Percentiles rank a stretch among this genome's conserved stretches.
Evolutionary conservation across 2,329 filamentous ascomycete genomes (phyloP).

Genomic region (Ceratocystis destructans): DNA sequence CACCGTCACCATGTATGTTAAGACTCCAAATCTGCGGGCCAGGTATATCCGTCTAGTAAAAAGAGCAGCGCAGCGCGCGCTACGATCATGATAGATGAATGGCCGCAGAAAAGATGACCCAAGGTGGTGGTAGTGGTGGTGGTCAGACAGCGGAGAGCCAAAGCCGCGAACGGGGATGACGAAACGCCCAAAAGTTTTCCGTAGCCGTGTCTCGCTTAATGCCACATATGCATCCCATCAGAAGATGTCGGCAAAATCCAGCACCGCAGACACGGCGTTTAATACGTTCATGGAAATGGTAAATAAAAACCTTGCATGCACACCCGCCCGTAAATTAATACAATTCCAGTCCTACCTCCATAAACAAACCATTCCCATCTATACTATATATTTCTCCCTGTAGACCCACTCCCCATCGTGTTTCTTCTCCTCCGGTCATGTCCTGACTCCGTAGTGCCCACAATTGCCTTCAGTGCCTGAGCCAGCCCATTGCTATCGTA

Average conservation of each 20-base stretch:
- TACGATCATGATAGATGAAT: not conserved
- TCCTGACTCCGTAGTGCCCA: conserved; percentile 41
- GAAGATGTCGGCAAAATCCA: no score
- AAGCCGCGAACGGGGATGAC: no score
- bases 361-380: not conserved
- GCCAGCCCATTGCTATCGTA: conserved; percentile 66
- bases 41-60: not conserved
- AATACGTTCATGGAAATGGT: no score
- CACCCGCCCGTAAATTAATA: not conserved
- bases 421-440: conserved; percentile 33
- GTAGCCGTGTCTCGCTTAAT: no score
- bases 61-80: not conserved
- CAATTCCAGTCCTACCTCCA: not conserved
- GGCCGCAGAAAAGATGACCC: not conserved
- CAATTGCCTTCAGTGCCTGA: conserved; percentile 62
- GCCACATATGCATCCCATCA: no score
- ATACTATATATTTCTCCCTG: not conserved
- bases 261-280: no score
- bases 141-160: no score
- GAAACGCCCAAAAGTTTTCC: no score
- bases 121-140: no score
- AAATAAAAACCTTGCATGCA: not conserved
- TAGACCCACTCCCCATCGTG: conserved; percentile 27
- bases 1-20: not conserved
- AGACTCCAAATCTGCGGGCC: not conserved